Base-by-base conservation (phyloP, 495 filamentous ascomycete species). In the Geopyxis carbonaria region DNA sequence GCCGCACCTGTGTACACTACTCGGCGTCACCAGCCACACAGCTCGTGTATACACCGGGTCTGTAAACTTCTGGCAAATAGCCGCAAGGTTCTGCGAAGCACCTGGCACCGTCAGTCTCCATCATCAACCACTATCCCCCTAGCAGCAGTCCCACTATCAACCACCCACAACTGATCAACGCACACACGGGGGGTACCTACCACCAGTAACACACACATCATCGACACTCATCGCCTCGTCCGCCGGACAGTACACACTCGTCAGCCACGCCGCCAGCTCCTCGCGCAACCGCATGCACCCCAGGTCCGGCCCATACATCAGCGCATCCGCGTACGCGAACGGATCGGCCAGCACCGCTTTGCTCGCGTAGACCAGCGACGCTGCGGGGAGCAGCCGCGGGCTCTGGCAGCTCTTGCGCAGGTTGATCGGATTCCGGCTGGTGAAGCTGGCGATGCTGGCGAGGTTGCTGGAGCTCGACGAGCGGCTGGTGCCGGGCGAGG, bases 21-120 rank as follows among this genome's bases (percentile, higher is more conserved):
- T n/a, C n/a, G 84, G 84, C 23, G 75, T 71, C 0, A 80, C 73
- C 58, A 78, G 65, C 79, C 81, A 93, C 16, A 91, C 69, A 48
- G 66, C 70, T 21, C 69, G 62, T 6, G 84, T 92, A 47, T 73
- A 78, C 1, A 62, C 50, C 0, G 81, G 78, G 55, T 93, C 84
- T 0, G 81, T 76, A 46, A 78, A 91, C 11, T 73, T 72, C 48
- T 75, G 69, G 18, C 92, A 59, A 2, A 91, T 59, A 47, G 70
- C 76, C 0, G 78, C 81, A 5, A 92, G 57, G 49, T 71, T 79
- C 60, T 91, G 82, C 38, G 65, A 73, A 1, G 84, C 84, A 0
- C 68, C 31, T 33, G 5, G 6, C 25, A n/a, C 25, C 8, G 25
- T 28, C 25, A 28, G n/a, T 28, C n/a, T n/a, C n/a, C n/a, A n/a